These are phyloP conservation scores for Cryphonectria naterciae DNA, from an alignment of 2,329 filamentous ascomycete species.

Conservation along the genomic window DNA sequence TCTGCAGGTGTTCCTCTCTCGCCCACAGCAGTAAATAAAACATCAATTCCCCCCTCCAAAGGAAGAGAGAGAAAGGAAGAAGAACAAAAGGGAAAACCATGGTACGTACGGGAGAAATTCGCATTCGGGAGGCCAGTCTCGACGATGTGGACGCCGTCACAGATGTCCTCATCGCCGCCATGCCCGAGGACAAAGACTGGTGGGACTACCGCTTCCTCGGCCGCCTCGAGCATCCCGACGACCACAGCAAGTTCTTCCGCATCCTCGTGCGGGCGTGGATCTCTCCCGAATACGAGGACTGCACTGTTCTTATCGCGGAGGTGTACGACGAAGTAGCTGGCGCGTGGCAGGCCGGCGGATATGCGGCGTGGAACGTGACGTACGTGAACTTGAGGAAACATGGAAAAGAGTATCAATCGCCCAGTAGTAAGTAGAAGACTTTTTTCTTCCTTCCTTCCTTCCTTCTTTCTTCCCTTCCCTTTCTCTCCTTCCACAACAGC, in stretches of 20 bases:
- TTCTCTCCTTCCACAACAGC: background rate
- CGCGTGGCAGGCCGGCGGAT: constrained; percentile 1
- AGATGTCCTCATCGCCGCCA: constrained; percentile 17
- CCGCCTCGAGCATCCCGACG: constrained; percentile 15
- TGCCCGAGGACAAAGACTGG: constrained; percentile 16
- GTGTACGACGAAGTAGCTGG: background rate
- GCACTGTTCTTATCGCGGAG: constrained; percentile 10
- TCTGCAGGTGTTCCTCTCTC: background rate
- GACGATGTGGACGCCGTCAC: constrained; percentile 17
- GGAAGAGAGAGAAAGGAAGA: no score
- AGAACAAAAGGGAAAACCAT: background rate
- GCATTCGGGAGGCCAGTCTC: constrained; percentile 17
- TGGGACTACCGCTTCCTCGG: constrained; percentile 19
- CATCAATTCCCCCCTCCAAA: background rate
- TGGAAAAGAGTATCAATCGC: constrained; percentile 7
- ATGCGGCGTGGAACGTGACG: constrained; percentile 20
- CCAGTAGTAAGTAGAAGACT: background rate
- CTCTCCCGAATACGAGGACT: constrained; percentile 6
- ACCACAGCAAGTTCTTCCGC: constrained; percentile 12
- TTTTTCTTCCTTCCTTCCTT: no score
- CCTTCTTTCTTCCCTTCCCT: no score
- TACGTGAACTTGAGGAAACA: constrained; percentile 16
- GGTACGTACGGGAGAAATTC: background rate
- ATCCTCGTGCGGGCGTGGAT: constrained; percentile 17
- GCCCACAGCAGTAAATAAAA: background rate